These are phyloP conservation scores for Tricholoma sp. DNA, from an alignment of 768 basidiomycete genomes.

Conservation along the genomic window DNA sequence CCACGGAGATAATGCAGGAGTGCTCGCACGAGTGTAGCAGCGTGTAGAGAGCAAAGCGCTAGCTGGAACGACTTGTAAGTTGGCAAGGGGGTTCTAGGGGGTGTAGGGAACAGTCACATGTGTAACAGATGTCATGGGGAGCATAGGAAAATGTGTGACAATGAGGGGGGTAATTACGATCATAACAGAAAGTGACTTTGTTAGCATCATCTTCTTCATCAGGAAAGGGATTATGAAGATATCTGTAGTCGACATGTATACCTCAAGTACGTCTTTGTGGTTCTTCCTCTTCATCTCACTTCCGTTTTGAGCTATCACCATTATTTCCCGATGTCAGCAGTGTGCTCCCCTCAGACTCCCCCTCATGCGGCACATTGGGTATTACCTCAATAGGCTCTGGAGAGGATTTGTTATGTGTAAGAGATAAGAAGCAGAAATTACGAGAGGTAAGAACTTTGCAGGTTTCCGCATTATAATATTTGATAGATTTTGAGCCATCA, in stretches of 20 bases:
- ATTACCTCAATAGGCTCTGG: not conserved
- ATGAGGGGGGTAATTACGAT: too few relatives aligned
- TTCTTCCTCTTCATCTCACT: not conserved
- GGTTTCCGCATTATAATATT: too few relatives aligned
- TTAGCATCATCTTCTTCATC: not conserved
- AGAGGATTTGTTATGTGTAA: not conserved
- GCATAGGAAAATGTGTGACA: too few relatives aligned
- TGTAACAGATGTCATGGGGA: too few relatives aligned
- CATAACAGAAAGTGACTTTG: not conserved
- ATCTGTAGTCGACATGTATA: not conserved
- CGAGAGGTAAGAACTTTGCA: too few relatives aligned
- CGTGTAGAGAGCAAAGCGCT: too few relatives aligned
- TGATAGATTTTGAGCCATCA: too few relatives aligned
- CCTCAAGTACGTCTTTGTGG: not conserved
- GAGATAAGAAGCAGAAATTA: not conserved
- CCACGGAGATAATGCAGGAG: too few relatives aligned
- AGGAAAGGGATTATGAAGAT: not conserved
- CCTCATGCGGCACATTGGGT: not conserved
- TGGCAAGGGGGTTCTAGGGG: too few relatives aligned
- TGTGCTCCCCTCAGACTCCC: constrained; percentile 1
- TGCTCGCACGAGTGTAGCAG: too few relatives aligned
- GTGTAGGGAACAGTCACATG: too few relatives aligned
- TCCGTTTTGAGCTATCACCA: not conserved
- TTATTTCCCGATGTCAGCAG: not conserved
- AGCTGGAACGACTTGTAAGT: too few relatives aligned